Evolutionary conservation across 78 protist species (phyloP).

Genomic region (Pigoraptor vietnamica): DNA sequence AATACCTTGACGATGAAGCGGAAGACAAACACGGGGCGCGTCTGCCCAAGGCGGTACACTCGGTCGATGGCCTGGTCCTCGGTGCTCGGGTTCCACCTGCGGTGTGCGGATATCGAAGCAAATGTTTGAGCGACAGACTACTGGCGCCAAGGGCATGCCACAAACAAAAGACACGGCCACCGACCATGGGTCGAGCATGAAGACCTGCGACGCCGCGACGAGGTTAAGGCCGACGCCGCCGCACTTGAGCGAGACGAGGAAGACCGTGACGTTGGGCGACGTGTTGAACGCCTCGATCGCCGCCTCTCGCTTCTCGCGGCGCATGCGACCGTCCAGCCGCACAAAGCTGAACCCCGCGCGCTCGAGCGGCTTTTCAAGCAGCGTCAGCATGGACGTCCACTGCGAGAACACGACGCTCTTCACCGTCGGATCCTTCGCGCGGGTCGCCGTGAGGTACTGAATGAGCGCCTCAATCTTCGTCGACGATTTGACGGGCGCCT

Average conservation of each 20-base stretch:
- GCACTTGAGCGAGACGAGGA: conserved; percentile 69
- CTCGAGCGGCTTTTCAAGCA: neutral
- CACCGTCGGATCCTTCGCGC: no score
- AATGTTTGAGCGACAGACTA: no score
- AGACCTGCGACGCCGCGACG: conserved; percentile 72
- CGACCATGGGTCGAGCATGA: conserved; percentile 32
- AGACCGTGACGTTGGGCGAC: conserved; percentile 25
- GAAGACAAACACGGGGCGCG: conserved; percentile 59
- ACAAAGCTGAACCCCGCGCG: neutral
- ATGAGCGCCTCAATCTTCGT: no score
- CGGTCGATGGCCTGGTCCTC: conserved; percentile 94
- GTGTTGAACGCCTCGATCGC: conserved; percentile 34
- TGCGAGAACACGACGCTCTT: neutral
- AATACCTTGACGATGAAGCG: no score
- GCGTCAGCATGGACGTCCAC: neutral
- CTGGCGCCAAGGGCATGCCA: no score
- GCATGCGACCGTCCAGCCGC: conserved; percentile 37
- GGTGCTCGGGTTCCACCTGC: conserved; percentile 45
- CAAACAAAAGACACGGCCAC: no score
- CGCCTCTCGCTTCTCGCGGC: conserved; percentile 46
- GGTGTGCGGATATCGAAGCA: no score
- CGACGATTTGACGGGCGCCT: no score
- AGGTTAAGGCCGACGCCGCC: conserved; percentile 93
- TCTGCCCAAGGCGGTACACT: conserved; percentile 91
- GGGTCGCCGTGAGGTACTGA: no score